Percentiles rank a stretch among this genome's conserved stretches.
Conservation (phyloP, 352 stramenopile species). For the Pythium pyrilobum region DNA sequence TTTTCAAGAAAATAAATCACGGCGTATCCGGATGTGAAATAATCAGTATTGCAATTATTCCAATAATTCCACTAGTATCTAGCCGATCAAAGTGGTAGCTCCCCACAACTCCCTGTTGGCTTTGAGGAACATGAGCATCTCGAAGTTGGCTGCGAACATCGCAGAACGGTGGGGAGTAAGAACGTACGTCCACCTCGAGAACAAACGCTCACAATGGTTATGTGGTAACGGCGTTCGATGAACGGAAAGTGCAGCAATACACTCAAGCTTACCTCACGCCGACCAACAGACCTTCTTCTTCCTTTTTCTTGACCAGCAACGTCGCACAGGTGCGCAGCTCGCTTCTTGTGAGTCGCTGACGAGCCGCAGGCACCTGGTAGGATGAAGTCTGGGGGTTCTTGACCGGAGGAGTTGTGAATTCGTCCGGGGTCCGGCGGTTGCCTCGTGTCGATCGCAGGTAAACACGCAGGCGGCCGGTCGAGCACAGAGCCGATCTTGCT, state of each 20-base stretch:
- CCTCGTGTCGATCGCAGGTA: not conserved
- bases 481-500: not conserved
- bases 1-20: too few relatives aligned
- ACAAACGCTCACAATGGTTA: slow-evolving; percentile 15
- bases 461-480: not conserved
- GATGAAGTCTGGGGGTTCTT: not conserved
- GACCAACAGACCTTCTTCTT: not conserved
- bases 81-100: not conserved
- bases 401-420: not conserved
- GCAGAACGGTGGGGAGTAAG: not conserved
- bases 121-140: slow-evolving; percentile 17
- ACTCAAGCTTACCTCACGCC: not conserved
- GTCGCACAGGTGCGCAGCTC: not conserved
- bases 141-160: slow-evolving; percentile 12
- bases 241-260: not conserved
- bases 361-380: not conserved
- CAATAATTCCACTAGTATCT: too few relatives aligned
- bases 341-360: not conserved
- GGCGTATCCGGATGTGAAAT: too few relatives aligned
- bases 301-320: not conserved
- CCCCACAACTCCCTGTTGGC: slow-evolving; percentile 11
- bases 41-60: too few relatives aligned
- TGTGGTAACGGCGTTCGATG: not conserved
- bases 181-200: slow-evolving; percentile 16
- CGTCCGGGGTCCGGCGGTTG: not conserved